phyloP scores from a whole-genome alignment of 441 rosid species.

The Eruca vesicaria region DNA sequence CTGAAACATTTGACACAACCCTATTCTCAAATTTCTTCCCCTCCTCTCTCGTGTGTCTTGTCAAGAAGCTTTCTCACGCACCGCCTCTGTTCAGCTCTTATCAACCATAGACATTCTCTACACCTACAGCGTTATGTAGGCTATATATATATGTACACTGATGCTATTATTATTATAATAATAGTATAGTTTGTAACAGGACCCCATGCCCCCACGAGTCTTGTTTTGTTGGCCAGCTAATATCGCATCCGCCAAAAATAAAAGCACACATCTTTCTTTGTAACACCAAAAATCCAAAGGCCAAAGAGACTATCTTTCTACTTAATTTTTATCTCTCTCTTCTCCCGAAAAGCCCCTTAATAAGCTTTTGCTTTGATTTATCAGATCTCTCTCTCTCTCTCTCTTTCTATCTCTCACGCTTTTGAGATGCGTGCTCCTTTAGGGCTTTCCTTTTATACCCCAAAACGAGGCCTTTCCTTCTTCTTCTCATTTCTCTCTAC shows the following conservation, averaged over 20 bases:
- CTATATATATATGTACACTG: not conserved
- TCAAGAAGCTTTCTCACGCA: conserved; percentile 36
- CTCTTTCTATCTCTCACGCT: conserved; percentile 5
- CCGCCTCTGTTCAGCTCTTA: conserved; percentile 25
- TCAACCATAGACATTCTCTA: conserved; percentile 36
- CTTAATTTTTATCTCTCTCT: not conserved
- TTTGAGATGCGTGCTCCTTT: conserved; percentile 53
- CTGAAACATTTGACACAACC: conserved; percentile 34
- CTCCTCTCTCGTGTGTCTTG: conserved; percentile 48
- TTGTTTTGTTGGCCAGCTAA: conserved; percentile 58
- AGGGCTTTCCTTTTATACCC: conserved; percentile 49
- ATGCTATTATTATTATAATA: not conserved
- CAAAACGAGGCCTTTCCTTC: conserved; percentile 32
- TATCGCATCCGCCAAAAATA: conserved; percentile 36
- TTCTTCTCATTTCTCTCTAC: conserved; percentile 24
- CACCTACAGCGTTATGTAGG: conserved; percentile 12
- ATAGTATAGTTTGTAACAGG: not conserved
- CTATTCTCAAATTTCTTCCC: conserved; percentile 21
- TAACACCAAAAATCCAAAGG: conserved; percentile 32
- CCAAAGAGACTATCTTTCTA: conserved; percentile 30
- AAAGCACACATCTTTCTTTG: conserved; percentile 15
- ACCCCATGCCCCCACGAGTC: conserved; percentile 34
- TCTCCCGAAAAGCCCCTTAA: conserved; percentile 30
- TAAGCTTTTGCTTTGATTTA: conserved; percentile 42
- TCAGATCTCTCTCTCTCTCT: conserved; percentile 57